Evolutionary conservation across 441 rosid species (phyloP).

Genomic region (Geranium incanum): DNA sequence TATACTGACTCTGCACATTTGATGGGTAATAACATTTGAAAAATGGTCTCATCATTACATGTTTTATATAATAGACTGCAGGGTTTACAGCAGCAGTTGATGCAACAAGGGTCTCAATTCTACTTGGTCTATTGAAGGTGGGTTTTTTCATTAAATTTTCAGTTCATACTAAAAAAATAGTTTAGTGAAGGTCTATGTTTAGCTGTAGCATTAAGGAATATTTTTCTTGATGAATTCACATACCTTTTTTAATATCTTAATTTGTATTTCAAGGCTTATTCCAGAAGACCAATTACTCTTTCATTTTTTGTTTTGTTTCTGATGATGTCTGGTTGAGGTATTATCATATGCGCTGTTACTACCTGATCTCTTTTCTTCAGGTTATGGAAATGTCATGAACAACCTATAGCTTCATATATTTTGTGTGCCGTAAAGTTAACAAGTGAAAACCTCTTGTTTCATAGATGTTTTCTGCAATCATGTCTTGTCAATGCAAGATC

Average conservation of each 20-base stretch:
- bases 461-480: background rate
- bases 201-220: background rate
- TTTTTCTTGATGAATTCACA: background rate
- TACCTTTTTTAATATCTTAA: background rate
- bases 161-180: conserved; percentile 11
- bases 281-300: background rate
- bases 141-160: conserved; percentile 11
- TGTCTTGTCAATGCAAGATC: background rate
- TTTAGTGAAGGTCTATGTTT: background rate
- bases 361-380: background rate
- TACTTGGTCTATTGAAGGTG: conserved; percentile 84
- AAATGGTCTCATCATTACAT: conserved; percentile 23
- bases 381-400: background rate
- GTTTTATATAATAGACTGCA: conserved; percentile 57
- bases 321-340: background rate
- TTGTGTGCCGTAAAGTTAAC: background rate
- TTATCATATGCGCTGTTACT: background rate
- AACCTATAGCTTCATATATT: background rate
- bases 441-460: background rate
- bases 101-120: conserved; percentile 90
- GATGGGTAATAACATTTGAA: conserved; percentile 15
- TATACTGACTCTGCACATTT: conserved; percentile 11
- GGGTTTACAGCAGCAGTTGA: conserved; percentile 93
- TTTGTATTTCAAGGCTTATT: background rate
- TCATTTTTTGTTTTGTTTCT: background rate